A percentile compares a stretch with the other conserved stretches of the same genome.
Evolutionary conservation across 2,329 filamentous ascomycete genomes (phyloP).

Genomic region (Trichoderma endophyticum): DNA sequence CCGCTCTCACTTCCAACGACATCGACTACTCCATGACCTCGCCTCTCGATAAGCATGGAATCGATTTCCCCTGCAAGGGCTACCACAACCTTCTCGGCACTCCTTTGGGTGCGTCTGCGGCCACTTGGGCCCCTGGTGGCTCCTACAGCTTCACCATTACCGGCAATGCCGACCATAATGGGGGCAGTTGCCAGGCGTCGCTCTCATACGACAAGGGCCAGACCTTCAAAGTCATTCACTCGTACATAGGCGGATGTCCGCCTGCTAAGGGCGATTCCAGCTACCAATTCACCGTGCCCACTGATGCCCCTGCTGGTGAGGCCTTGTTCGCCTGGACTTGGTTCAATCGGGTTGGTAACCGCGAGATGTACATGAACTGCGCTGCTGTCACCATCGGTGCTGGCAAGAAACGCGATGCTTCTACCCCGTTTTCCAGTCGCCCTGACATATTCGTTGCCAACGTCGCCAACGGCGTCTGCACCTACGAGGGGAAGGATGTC

Average conservation of each 20-base stretch:
- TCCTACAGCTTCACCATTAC: constrained; percentile 61
- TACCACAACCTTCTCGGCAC: constrained; percentile 49
- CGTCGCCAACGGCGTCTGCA: constrained; percentile 57
- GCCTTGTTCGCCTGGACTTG: constrained; percentile 73
- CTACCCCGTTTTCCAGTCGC: constrained; percentile 48
- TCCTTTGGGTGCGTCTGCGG: constrained; percentile 49
- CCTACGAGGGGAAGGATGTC: constrained; percentile 55
- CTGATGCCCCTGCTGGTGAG: constrained; percentile 56
- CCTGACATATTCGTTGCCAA: constrained; percentile 73
- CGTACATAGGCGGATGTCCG: constrained; percentile 56
- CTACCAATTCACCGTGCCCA: constrained; percentile 66
- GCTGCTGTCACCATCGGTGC: constrained; percentile 62
- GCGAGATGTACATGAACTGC: constrained; percentile 88
- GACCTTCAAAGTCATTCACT: constrained; percentile 66
- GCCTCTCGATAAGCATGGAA: constrained; percentile 58
- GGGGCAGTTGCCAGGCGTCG: constrained; percentile 74
- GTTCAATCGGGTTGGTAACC: constrained; percentile 74
- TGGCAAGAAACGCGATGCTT: constrained; percentile 27
- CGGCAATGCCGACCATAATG: constrained; percentile 62
- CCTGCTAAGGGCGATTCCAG: constrained; percentile 39
- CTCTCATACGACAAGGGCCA: constrained; percentile 69
- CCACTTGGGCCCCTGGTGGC: constrained; percentile 60
- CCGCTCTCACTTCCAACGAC: constrained; percentile 40
- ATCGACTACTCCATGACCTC: constrained; percentile 70
- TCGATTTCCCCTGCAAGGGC: constrained; percentile 76